Conservation (phyloP, 257 asterid species). For the Solanum acaule region DNA sequence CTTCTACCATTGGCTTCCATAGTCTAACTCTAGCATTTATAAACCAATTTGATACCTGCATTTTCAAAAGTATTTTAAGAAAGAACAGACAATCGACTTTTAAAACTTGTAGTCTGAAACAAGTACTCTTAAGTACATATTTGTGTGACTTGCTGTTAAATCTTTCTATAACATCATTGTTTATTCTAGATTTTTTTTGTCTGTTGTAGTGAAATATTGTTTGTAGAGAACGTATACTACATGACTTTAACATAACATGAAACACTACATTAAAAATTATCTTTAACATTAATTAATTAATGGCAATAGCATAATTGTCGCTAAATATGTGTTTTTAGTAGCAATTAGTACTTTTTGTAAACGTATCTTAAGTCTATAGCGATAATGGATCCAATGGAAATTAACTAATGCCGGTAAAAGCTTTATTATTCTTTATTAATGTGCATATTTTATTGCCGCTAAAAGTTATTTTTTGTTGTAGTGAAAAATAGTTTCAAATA, state of each 20-base stretch:
- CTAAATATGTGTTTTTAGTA: not conserved
- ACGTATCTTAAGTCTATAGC: not conserved
- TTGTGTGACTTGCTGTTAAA: not conserved
- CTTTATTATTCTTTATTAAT: too few relatives aligned
- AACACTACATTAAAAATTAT: not conserved
- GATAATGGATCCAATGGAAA: not conserved
- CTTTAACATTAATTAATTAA: too few relatives aligned
- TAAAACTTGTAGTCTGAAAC: not conserved
- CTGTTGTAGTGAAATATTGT: not conserved
- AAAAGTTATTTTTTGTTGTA: too few relatives aligned
- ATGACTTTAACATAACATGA: not conserved
- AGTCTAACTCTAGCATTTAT: constrained; percentile 77
- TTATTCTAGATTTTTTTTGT: not conserved
- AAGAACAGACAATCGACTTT: not conserved
- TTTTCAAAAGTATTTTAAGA: not conserved
- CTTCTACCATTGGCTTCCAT: constrained; percentile 90
- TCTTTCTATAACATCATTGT: not conserved
- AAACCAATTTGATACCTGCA: constrained; percentile 80
- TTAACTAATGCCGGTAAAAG: not conserved
- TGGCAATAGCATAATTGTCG: not conserved
- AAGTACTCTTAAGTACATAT: not conserved
- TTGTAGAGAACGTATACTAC: not conserved
- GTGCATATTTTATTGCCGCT: too few relatives aligned
- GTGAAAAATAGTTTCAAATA: not conserved
- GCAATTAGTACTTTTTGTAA: too few relatives aligned